Base-by-base conservation (phyloP, 306 rosid genomes). In the Cotoneaster glaucophyllus region DNA sequence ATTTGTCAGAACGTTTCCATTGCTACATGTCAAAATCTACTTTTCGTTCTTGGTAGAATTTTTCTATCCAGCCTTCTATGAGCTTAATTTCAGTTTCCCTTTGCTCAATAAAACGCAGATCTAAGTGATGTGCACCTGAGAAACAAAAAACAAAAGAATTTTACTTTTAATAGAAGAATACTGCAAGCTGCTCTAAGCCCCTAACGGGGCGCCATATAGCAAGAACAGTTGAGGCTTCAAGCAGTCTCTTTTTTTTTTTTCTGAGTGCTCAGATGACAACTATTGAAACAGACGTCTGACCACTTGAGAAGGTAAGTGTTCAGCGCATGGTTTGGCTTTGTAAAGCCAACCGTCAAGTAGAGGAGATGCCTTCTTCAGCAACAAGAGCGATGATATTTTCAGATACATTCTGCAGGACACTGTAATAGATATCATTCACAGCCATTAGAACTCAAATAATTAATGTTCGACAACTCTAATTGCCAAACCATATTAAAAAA, bases 91-190 rank as follows among this genome's bases (percentile, higher is more conserved):
- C 96, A 66, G 85, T 82, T 61, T 50, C 84, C 77, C 98, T 88
- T 84, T 81, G 96, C 77, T 93, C 87, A 19, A 79, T 71, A 80
- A 93, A 85, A 11, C 96, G 98, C 77, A 91, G 85, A 83, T 93
- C 98, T 74, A 88, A 54, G 84, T 89, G 97, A 83, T 89, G 96
- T 0, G 96, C 96, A 69, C 98, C 97, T 91, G 82, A 66, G 22
- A 32, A 74, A 67, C 25, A 57, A 75, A 26, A 32, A 52, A 45
- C 9, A 65, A 54, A 78, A 48, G 21, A 48, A 48, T 48, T 48
- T 18, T 48, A 48, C 21, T 15, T 5, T 48, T 48, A 48, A 18
- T 5, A 48, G 21, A 48, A 48, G 39, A 34, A 32, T 32, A 2
- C 31, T 29, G 4, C 31, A 29, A 29, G 31, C 34, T 31, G 34